phyloP scores from a whole-genome alignment of 441 rosid genomes.

The Corymbia calophylla region DNA sequence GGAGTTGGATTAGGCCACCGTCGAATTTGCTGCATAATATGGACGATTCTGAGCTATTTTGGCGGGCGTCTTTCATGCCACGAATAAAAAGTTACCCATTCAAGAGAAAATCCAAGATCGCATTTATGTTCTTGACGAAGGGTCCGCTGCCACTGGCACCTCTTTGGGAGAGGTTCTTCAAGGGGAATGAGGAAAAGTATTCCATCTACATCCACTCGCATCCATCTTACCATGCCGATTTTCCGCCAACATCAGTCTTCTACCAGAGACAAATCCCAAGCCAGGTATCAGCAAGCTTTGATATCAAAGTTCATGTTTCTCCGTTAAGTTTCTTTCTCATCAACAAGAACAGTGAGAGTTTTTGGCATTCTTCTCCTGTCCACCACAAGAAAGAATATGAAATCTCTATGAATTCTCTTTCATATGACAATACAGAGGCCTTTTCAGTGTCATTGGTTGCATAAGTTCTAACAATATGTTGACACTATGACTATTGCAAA shows the following conservation, averaged over 20 bases:
- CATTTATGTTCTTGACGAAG: slow-evolving; percentile 78
- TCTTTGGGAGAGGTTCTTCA: slow-evolving; percentile 70
- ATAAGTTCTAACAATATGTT: background rate
- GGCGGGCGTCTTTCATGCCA: slow-evolving; percentile 70
- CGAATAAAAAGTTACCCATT: slow-evolving; percentile 44
- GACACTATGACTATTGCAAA: background rate
- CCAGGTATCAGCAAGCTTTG: slow-evolving; percentile 44
- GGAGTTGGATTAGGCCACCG: slow-evolving; percentile 59
- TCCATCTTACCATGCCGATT: slow-evolving; percentile 42
- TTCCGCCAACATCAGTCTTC: slow-evolving; percentile 53
- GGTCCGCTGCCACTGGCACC: slow-evolving; percentile 77
- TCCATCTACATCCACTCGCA: slow-evolving; percentile 59
- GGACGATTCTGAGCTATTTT: slow-evolving; percentile 60
- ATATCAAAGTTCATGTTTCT: background rate
- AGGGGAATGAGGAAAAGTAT: slow-evolving; percentile 42
- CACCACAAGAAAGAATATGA: background rate
- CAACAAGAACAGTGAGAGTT: background rate
- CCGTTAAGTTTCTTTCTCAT: background rate
- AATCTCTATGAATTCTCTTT: background rate
- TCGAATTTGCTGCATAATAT: slow-evolving; percentile 42
- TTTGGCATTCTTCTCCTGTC: background rate
- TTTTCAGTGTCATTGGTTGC: background rate
- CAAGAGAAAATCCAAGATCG: slow-evolving; percentile 57
- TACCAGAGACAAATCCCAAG: slow-evolving; percentile 74
- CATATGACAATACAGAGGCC: background rate